phyloP scores from a whole-genome alignment of 768 basidiomycete genomes.

The Pholiota microspora region DNA sequence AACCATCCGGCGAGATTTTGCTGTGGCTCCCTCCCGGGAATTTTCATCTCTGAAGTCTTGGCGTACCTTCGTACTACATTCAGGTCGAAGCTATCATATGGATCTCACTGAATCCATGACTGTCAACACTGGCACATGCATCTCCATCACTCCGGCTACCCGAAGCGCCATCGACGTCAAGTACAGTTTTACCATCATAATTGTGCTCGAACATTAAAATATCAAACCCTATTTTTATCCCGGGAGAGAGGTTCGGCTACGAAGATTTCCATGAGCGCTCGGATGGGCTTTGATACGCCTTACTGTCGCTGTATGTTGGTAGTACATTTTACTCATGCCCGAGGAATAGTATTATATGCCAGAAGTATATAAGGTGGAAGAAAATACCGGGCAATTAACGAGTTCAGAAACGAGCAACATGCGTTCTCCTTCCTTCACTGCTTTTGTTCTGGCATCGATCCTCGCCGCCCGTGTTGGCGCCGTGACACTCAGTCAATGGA shows the following conservation, averaged over 20 bases:
- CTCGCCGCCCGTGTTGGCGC: background rate
- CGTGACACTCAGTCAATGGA: background rate
- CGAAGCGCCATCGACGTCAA: background rate
- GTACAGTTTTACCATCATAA: background rate
- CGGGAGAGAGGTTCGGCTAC: background rate
- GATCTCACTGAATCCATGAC: background rate
- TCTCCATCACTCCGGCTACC: slow-evolving; percentile 1
- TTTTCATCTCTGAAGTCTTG: too few relatives aligned
- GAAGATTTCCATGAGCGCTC: background rate
- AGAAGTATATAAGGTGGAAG: background rate
- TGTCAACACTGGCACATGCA: background rate
- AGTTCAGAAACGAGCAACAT: background rate
- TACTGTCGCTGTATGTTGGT: background rate
- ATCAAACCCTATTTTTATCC: background rate
- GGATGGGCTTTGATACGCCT: background rate
- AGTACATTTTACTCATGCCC: background rate
- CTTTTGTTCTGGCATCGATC: background rate
- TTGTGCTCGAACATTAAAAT: background rate
- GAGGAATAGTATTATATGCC: background rate
- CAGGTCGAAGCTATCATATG: background rate
- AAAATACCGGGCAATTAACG: background rate
- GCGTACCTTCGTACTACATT: too few relatives aligned
- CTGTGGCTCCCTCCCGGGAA: too few relatives aligned
- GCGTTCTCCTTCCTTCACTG: background rate
- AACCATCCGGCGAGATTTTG: too few relatives aligned